Percentiles rank a stretch among this genome's conserved stretches.
These are phyloP conservation scores for Apiospora arundinis DNA, from an alignment of 2,329 filamentous ascomycete genomes.

Conservation along the genomic window DNA sequence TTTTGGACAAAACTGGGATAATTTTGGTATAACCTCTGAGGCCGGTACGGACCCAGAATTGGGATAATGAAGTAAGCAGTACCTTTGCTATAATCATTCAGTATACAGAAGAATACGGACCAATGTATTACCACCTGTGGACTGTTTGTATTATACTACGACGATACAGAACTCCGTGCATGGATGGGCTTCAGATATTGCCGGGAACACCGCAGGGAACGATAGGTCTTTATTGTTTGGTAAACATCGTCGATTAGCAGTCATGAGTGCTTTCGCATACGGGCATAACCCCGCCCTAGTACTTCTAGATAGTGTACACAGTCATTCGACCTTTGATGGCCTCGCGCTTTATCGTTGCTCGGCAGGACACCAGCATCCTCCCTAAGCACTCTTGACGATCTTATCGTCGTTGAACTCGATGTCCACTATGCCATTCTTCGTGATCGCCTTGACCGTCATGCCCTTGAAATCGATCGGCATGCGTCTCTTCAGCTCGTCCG, in stretches of 20 bases:
- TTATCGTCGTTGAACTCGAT: slow-evolving; percentile 86
- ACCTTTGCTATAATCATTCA: no score
- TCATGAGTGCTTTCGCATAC: slow-evolving; percentile 21
- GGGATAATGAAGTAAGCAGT: no score
- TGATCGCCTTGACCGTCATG: slow-evolving; percentile 91
- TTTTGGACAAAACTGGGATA: no score
- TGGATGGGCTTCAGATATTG: not conserved
- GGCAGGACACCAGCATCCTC: not conserved
- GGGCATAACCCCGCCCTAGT: slow-evolving; percentile 17
- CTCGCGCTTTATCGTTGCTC: not conserved
- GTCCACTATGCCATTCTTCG: slow-evolving; percentile 88
- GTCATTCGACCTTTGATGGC: not conserved
- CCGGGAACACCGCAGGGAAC: not conserved
- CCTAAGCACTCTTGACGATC: slow-evolving; percentile 66
- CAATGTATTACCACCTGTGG: no score
- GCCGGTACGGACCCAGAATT: no score
- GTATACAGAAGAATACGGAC: no score
- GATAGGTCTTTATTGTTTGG: not conserved
- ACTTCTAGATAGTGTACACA: slow-evolving; percentile 42
- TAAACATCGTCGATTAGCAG: slow-evolving; percentile 17
- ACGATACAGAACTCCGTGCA: not conserved
- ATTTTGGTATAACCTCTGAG: no score
- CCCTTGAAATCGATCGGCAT: slow-evolving; percentile 99
- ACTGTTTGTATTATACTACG: not conserved
- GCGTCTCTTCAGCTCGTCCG: slow-evolving; percentile 94